A percentile compares a stretch with the other conserved stretches of the same genome.
Evolutionary conservation across 1,284 basidiomycete genomes (phyloP).

Genomic region (Neonothopanus nambi): DNA sequence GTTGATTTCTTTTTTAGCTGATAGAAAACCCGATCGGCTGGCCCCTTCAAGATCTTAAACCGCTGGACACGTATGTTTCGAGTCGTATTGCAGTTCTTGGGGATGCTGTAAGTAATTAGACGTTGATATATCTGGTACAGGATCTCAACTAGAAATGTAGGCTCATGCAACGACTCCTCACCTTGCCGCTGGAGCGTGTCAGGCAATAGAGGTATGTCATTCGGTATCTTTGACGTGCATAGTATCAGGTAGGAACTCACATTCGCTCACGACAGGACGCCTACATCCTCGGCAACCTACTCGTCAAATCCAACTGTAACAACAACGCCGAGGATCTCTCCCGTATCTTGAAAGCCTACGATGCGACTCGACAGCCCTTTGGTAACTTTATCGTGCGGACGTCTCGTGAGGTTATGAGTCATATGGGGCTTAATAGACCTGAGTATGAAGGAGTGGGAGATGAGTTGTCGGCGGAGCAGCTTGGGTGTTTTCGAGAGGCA

Average conservation of each 20-base stretch:
- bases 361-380: constrained; percentile 20
- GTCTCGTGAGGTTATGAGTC: constrained; percentile 20
- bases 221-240: not conserved
- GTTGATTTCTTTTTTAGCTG: not conserved
- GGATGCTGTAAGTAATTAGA: constrained; percentile 31
- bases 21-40: constrained; percentile 9
- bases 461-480: constrained; percentile 4
- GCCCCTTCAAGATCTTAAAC: constrained; percentile 25
- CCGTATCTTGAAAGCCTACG: constrained; percentile 17
- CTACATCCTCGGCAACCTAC: constrained; percentile 21
- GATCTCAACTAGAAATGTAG: constrained; percentile 5
- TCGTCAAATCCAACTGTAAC: too few relatives aligned
- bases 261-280: too few relatives aligned
- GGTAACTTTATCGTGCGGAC: constrained; percentile 18
- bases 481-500: not conserved
- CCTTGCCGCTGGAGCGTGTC: constrained; percentile 29
- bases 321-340: constrained; percentile 9
- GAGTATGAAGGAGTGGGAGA: constrained; percentile 4
- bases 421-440: constrained; percentile 17
- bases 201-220: constrained; percentile 30
- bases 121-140: not conserved
- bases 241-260: not conserved
- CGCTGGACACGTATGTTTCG: constrained; percentile 28
- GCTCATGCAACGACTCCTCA: constrained; percentile 33
- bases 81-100: constrained; percentile 33